Percentiles rank a stretch among this genome's conserved stretches.
phyloP scores from a whole-genome alignment of 2,329 filamentous ascomycete species.

The Fusarium heterosporum region DNA sequence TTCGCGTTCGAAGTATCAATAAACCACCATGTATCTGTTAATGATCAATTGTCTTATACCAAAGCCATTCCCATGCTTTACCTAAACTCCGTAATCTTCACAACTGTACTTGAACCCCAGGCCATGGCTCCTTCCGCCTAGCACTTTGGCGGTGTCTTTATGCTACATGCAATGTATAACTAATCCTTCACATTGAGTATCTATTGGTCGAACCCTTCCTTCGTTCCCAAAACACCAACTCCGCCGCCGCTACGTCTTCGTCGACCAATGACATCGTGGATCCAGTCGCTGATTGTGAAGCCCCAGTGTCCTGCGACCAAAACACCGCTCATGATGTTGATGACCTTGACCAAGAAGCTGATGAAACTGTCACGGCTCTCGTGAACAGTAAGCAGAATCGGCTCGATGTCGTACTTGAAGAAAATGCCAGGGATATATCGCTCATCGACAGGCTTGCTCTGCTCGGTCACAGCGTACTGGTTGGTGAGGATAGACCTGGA shows the following conservation, averaged over 20 bases:
- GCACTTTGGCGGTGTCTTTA: conserved; percentile 18
- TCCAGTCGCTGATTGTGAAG: conserved; percentile 86
- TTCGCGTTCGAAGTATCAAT: background rate
- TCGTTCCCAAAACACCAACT: conserved; percentile 64
- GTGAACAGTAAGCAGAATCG: conserved; percentile 85
- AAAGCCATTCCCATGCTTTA: conserved; percentile 37
- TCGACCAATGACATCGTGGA: conserved; percentile 64
- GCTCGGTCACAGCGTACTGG: conserved; percentile 96
- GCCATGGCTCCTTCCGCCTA: conserved; percentile 35
- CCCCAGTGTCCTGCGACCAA: conserved; percentile 95
- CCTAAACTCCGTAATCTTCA: conserved; percentile 42
- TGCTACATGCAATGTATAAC: conserved; percentile 20
- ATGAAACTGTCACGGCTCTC: conserved; percentile 83
- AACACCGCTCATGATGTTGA: conserved; percentile 92
- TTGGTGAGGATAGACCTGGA: conserved; percentile 84
- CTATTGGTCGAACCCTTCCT: conserved; percentile 53
- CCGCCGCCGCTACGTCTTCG: conserved; percentile 59
- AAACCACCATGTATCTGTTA: background rate
- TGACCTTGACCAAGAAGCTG: conserved; percentile 80
- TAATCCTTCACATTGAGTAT: background rate
- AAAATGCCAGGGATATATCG: conserved; percentile 87
- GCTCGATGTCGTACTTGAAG: conserved; percentile 99
- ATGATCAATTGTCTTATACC: conserved; percentile 21
- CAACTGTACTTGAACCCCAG: conserved; percentile 30
- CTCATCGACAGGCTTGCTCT: conserved; percentile 78